Evolutionary conservation across 768 basidiomycete species (phyloP), one percentile per base, ranked within the genome.

Genomic region (Boletus rex-veris): DNA sequence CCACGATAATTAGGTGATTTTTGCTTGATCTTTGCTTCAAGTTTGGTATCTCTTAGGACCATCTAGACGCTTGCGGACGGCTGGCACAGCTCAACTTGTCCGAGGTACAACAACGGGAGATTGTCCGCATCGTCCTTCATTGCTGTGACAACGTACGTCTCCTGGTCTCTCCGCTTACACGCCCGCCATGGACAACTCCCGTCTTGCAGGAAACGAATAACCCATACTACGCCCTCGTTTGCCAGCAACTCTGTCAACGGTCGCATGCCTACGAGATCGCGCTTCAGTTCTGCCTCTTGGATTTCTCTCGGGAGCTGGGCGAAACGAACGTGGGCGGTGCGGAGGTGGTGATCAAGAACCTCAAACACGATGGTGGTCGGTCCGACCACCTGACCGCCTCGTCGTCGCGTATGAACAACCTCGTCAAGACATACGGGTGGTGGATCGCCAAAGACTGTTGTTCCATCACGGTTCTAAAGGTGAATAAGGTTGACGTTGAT

Each of bases 231-330:
- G 81, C 91, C 7, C 83, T 98, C 45, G 86, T 98, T 36, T 84
- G 84, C 57, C 87, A 92, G 60, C 85, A 91, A 12, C 83, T 98
- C 28, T 90, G 91, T 64, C 76, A 79, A 9, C 74, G 74, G 9
- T 85, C 92, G 0, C 92, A 96, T 66, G 82, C 88, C 5, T 86
- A 93, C 75, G 90, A 84, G 64, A 88, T 98, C 61, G 98, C 97
- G 2, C 75, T 98, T 19, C 97, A 98, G 64, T 98, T 91, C 69
- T 91, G 86, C 61, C 73, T 98, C 7, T 99, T 97, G 97, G 97
- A 99, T 67, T 95, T 98, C 67, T 73, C 98, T 28, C 87, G 96
- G 9, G 91, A 91, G 55, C 75, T 98, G 41, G 96, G 93, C 12
- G 92, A 97, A 71, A 80, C 76, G 10, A 80, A 73, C 30, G 90